Evolutionary conservation across 192 early-diverging fungal species (phyloP).

Genomic region (Gaertneriomyces semiglobifer): DNA sequence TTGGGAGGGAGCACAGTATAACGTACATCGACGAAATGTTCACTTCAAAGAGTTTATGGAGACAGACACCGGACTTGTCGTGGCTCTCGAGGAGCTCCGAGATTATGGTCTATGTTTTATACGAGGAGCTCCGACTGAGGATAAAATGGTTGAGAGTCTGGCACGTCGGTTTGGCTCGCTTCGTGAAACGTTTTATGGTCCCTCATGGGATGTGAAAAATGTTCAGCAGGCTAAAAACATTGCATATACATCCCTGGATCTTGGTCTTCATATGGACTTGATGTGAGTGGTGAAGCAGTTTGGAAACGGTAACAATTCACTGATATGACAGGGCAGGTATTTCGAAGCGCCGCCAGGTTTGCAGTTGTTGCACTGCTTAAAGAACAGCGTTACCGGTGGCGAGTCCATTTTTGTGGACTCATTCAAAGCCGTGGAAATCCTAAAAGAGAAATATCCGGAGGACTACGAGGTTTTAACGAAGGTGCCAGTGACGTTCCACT

Average conservation of each 20-base stretch:
- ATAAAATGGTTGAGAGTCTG: conserved; percentile 54
- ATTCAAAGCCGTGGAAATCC: conserved; percentile 61
- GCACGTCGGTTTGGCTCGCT: conserved; percentile 67
- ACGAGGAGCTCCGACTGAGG: conserved; percentile 56
- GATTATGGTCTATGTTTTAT: conserved; percentile 69
- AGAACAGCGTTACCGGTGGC: conserved; percentile 75
- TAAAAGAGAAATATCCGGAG: conserved; percentile 54
- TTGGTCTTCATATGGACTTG: conserved; percentile 86
- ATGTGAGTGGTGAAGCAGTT: conserved; percentile 50
- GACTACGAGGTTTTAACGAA: conserved; percentile 56
- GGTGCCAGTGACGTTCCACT: conserved; percentile 74
- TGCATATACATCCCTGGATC: conserved; percentile 74
- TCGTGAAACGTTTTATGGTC: conserved; percentile 73
- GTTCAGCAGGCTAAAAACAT: conserved; percentile 74
- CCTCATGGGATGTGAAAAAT: conserved; percentile 74
- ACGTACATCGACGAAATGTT: conserved; percentile 11
- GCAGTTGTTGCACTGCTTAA: conserved; percentile 72
- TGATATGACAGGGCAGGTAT: conserved; percentile 49
- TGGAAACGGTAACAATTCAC: neutral
- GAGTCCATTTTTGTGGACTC: conserved; percentile 73
- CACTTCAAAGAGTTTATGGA: conserved; percentile 58
- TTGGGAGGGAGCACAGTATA: conserved; percentile 34
- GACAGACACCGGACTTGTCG: conserved; percentile 43
- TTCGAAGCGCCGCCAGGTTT: conserved; percentile 76
- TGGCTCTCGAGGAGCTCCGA: conserved; percentile 55